A percentile compares a stretch with the other conserved stretches of the same genome.
These are phyloP conservation scores for Ceratocystis albifundus DNA, from an alignment of 2,329 filamentous ascomycete species.

Conservation along the genomic window DNA sequence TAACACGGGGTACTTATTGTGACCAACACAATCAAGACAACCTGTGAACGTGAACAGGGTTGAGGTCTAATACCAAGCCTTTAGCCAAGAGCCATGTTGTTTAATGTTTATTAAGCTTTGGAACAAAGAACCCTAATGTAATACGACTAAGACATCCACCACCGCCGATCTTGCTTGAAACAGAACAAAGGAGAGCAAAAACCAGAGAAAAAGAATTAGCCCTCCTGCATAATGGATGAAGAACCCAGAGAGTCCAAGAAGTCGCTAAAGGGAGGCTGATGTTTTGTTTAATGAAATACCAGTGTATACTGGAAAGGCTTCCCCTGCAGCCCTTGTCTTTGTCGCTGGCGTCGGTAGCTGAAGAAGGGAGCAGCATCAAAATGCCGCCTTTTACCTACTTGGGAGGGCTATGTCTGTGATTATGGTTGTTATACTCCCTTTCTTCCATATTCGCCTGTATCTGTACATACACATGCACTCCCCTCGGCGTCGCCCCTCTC, in stretches of 20 bases:
- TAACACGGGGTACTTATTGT: neutral
- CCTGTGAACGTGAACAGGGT: neutral
- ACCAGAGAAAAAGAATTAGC: neutral
- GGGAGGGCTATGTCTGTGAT: neutral
- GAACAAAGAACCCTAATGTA: neutral
- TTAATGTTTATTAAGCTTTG: conserved; percentile 1
- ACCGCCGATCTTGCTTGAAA: neutral
- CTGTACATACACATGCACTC: no score
- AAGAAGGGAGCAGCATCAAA: neutral
- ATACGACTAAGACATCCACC: neutral
- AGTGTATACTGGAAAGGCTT: neutral
- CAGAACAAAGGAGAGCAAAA: neutral
- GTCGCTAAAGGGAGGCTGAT: neutral
- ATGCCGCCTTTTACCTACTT: neutral
- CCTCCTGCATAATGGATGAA: neutral
- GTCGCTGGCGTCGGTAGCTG: neutral
- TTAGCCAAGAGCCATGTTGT: neutral
- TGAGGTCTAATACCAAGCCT: conserved; percentile 6
- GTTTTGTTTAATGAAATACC: neutral
- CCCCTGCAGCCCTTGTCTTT: neutral
- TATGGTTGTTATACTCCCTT: neutral
- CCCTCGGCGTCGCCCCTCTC: no score
- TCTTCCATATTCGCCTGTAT: neutral
- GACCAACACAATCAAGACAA: neutral
- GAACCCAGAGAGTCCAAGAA: neutral